These are phyloP conservation scores for Collybiopsis confluens DNA, from an alignment of 768 basidiomycete species.

Conservation along the genomic window DNA sequence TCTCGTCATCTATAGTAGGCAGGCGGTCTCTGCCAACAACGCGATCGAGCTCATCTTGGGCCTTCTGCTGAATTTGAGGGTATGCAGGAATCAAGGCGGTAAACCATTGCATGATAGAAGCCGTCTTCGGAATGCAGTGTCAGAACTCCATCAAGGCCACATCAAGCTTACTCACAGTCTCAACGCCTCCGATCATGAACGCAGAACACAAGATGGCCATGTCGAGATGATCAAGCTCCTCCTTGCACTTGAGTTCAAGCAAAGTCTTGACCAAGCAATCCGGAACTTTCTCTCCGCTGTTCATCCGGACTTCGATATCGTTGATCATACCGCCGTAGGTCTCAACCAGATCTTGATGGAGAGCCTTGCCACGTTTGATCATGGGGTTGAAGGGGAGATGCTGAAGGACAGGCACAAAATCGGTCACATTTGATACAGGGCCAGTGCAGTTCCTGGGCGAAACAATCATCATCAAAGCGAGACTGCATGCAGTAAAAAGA, in stretches of 20 bases:
- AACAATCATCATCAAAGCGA: neutral
- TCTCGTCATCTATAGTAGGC: conserved; percentile 20
- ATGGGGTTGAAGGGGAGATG: conserved; percentile 12
- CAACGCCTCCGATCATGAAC: conserved; percentile 27
- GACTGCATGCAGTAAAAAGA: conserved; percentile 9
- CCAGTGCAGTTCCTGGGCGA: conserved; percentile 7
- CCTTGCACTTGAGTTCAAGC: conserved; percentile 20
- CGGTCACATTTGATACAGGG: conserved; percentile 18
- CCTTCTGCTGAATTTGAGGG: conserved; percentile 25
- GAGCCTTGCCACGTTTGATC: conserved; percentile 12
- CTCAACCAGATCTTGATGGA: conserved; percentile 20
- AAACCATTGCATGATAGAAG: conserved; percentile 29
- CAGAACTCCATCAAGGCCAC: neutral
- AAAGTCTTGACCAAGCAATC: conserved; percentile 29
- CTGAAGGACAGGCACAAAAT: conserved; percentile 17
- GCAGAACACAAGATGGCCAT: conserved; percentile 25
- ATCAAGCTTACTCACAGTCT: conserved; percentile 18
- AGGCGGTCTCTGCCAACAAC: conserved; percentile 28
- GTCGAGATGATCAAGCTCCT: conserved; percentile 25
- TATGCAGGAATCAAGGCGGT: conserved; percentile 23
- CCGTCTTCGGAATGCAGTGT: conserved; percentile 19
- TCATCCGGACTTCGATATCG: conserved; percentile 21
- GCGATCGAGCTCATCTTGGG: conserved; percentile 31
- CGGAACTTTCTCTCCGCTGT: conserved; percentile 25
- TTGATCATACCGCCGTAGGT: conserved; percentile 26